Evolutionary conservation across 2,329 filamentous ascomycete species (phyloP).

Genomic region (Cyphellophora attinorum): DNA sequence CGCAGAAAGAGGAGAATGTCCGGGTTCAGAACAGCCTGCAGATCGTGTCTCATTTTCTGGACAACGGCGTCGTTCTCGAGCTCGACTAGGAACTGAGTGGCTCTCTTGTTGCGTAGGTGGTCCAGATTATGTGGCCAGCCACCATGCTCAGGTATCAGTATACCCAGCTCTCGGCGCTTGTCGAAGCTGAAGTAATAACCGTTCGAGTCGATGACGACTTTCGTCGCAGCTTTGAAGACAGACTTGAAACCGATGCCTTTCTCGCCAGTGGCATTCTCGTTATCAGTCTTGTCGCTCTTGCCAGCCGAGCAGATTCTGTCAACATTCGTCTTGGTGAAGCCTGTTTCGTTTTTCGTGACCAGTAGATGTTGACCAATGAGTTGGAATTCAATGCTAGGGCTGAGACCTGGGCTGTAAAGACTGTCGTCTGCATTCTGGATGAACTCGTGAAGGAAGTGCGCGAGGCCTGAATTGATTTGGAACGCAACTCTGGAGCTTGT

Average conservation of each 20-base stretch:
- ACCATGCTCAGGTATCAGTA: too few relatives aligned
- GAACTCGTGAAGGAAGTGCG: conserved; percentile 21
- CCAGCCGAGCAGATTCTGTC: conserved; percentile 28
- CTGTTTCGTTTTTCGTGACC: conserved; percentile 28
- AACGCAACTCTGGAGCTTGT: too few relatives aligned
- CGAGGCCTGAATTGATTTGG: too few relatives aligned
- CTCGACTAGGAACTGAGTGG: too few relatives aligned
- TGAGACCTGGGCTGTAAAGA: conserved; percentile 17
- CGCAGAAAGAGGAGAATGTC: too few relatives aligned
- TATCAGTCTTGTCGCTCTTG: conserved; percentile 24
- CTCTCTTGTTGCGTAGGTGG: too few relatives aligned
- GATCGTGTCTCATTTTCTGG: too few relatives aligned
- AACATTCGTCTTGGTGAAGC: conserved; percentile 26
- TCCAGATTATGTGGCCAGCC: too few relatives aligned
- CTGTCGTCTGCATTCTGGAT: conserved; percentile 37
- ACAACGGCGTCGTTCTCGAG: too few relatives aligned
- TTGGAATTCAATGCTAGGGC: conserved; percentile 4
- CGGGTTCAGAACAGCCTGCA: too few relatives aligned
- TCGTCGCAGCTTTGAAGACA: conserved; percentile 24
- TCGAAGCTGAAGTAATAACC: conserved; percentile 15
- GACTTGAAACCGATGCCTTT: conserved; percentile 29
- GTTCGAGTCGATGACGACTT: conserved; percentile 6
- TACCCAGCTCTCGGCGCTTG: conserved; percentile 6
- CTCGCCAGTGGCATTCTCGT: conserved; percentile 21
- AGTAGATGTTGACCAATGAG: conserved; percentile 3